Percentiles rank a stretch among this genome's conserved stretches.
Evolutionary conservation across 2,329 filamentous ascomycete genomes (phyloP).

Genomic region (Pseudocercospora macadamiae): DNA sequence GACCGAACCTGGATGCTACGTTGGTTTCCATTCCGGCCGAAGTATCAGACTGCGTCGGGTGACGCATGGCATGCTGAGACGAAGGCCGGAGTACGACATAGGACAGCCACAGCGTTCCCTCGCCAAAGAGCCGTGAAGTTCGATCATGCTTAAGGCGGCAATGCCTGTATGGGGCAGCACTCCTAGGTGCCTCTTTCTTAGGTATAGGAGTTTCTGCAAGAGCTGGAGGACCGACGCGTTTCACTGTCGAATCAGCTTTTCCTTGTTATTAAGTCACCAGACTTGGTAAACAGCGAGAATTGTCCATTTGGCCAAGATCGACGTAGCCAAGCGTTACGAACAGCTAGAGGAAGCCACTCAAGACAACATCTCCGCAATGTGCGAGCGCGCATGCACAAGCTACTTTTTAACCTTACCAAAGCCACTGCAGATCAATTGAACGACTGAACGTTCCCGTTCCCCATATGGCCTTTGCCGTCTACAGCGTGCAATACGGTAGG

Average conservation of each 20-base stretch:
- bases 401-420: slow-evolving; percentile 2
- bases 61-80: too few relatives aligned
- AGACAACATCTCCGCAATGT: neutral
- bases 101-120: neutral
- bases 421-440: neutral
- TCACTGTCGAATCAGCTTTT: neutral
- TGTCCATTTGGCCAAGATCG: neutral
- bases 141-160: neutral
- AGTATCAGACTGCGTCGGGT: too few relatives aligned
- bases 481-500: neutral
- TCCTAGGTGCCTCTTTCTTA: neutral
- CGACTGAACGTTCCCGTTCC: neutral
- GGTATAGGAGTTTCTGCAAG: neutral
- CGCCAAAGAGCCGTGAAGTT: neutral
- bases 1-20: too few relatives aligned
- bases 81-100: neutral
- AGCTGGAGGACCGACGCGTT: neutral
- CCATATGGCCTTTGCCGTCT: neutral
- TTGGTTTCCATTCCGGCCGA: too few relatives aligned
- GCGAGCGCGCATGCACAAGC: neutral
- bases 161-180: neutral
- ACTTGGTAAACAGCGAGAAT: neutral
- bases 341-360: neutral
- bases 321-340: neutral
- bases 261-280: neutral